A percentile compares a stretch with the other conserved stretches of the same genome.
These are phyloP conservation scores for Solanum sitiens DNA, from an alignment of 257 asterid genomes.

Conservation along the genomic window DNA sequence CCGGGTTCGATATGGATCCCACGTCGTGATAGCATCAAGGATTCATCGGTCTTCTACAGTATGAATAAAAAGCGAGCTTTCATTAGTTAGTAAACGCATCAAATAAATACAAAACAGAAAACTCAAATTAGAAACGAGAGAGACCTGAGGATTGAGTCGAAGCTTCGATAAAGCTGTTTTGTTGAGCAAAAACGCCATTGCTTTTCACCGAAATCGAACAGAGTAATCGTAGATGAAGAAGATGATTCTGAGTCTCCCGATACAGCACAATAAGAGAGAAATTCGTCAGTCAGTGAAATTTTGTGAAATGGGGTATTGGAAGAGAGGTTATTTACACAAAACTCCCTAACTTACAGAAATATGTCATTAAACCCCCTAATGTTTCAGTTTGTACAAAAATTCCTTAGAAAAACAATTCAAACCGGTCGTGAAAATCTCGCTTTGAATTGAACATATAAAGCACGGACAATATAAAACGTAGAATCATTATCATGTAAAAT, in stretches of 20 bases:
- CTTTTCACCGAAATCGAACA: not conserved
- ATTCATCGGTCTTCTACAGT: conserved; percentile 29
- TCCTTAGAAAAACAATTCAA: not conserved
- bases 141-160: conserved; percentile 40
- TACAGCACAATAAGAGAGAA: not conserved
- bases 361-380: not conserved
- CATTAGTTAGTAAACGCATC: not conserved
- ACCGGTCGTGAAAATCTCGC: not conserved
- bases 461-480: not conserved
- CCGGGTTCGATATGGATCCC: conserved; percentile 76
- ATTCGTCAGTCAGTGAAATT: not conserved
- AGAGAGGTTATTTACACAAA: not conserved
- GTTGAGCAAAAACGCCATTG: conserved; percentile 50
- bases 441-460: not conserved
- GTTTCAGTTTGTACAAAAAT: not conserved
- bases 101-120: not conserved
- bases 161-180: conserved; percentile 40
- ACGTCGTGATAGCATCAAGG: conserved; percentile 35
- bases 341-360: not conserved
- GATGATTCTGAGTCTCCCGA: not conserved
- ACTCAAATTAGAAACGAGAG: not conserved
- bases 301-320: not conserved
- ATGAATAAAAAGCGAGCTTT: not conserved
- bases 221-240: not conserved
- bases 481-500: not conserved